Evolutionary conservation across 345 rosid species (phyloP).

Genomic region (Ceriops tagal): DNA sequence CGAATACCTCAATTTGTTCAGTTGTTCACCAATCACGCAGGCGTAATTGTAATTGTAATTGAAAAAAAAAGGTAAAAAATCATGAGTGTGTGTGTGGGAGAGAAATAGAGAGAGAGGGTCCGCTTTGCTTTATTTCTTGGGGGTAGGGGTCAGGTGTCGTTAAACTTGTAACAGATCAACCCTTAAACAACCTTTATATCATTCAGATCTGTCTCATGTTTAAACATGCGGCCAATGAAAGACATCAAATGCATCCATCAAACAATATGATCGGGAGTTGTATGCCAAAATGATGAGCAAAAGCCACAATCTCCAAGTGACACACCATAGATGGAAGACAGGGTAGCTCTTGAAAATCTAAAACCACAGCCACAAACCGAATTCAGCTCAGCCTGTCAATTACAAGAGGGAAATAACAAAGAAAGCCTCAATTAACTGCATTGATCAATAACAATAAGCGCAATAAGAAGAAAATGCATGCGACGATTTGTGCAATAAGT

Average conservation of each 20-base stretch:
- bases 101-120: no score
- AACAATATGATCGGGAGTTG: background rate
- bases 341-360: slow-evolving; percentile 1
- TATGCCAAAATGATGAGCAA: background rate
- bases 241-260: slow-evolving; percentile 1
- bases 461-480: no score
- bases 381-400: slow-evolving; percentile 9
- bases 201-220: slow-evolving; percentile 4
- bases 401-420: background rate
- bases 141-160: background rate
- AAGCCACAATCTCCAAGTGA: slow-evolving; percentile 2
- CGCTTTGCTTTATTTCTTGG: background rate
- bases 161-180: background rate
- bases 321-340: background rate
- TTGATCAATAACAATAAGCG: no score
- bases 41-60: no score
- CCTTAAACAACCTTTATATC: slow-evolving; percentile 12
- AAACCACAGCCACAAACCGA: background rate
- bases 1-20: no score
- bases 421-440: background rate
- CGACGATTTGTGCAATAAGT: no score
- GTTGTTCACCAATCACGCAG: no score
- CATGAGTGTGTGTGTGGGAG: no score
- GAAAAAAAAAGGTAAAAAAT: no score
- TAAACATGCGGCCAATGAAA: slow-evolving; percentile 1